Percentiles rank a stretch among this genome's conserved stretches.
Evolutionary conservation across 1,284 basidiomycete genomes (phyloP).

Genomic region (Ceratobasidium papillatum): DNA sequence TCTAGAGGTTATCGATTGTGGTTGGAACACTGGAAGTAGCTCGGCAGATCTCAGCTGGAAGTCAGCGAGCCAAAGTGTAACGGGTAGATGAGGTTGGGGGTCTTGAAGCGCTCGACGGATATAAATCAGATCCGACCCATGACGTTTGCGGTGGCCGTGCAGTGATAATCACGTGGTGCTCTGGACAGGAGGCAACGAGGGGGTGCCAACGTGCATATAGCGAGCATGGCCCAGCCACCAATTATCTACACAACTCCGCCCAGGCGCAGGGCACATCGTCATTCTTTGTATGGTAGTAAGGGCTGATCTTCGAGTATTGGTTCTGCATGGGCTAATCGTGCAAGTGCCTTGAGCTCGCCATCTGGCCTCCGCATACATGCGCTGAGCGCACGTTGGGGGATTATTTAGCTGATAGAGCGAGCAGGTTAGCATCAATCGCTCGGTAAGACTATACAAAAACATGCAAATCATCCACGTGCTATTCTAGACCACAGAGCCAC

Average conservation of each 20-base stretch:
- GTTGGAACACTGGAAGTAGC: not conserved
- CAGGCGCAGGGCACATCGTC: constrained; percentile 20
- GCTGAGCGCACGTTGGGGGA: not conserved
- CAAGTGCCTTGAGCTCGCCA: not conserved
- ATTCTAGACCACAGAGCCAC: not conserved
- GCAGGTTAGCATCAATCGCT: not conserved
- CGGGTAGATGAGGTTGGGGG: constrained; percentile 11
- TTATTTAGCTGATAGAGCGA: not conserved
- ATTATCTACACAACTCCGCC: not conserved
- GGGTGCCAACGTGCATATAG: constrained; percentile 31
- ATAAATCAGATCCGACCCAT: constrained; percentile 41
- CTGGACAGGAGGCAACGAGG: constrained; percentile 19
- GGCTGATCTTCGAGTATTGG: not conserved
- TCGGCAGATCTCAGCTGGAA: constrained; percentile 7
- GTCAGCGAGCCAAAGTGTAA: constrained; percentile 4
- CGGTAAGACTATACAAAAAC: no score
- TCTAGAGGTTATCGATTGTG: no score
- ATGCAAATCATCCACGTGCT: not conserved
- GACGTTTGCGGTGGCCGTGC: constrained; percentile 21
- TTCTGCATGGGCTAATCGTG: not conserved
- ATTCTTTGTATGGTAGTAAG: not conserved
- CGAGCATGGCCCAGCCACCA: constrained; percentile 1
- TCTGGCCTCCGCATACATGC: not conserved
- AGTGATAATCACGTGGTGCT: constrained; percentile 33
- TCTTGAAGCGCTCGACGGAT: constrained; percentile 30